These are phyloP conservation scores for Raphanus hybrid DNA, from an alignment of 441 rosid genomes.

Conservation along the genomic window DNA sequence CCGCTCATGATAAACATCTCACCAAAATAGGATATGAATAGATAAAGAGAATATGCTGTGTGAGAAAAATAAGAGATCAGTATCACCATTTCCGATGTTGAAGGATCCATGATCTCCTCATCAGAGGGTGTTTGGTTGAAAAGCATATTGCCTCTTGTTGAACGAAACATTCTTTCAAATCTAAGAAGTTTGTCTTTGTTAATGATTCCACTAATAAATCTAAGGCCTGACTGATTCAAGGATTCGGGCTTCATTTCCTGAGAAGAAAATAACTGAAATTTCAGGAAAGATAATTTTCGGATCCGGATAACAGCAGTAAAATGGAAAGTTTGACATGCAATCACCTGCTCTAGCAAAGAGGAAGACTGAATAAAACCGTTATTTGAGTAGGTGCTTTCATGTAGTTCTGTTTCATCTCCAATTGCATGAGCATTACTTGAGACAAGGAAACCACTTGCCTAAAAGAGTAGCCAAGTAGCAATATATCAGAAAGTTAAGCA, in stretches of 20 bases:
- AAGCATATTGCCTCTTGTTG: slow-evolving; percentile 99
- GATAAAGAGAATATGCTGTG: not conserved
- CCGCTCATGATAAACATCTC: slow-evolving; percentile 14
- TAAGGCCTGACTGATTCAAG: slow-evolving; percentile 80
- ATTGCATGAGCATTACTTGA: slow-evolving; percentile 47
- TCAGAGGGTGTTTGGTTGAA: slow-evolving; percentile 89
- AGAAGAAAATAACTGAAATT: slow-evolving; percentile 37
- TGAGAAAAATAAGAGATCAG: slow-evolving; percentile 29
- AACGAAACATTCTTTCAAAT: slow-evolving; percentile 97
- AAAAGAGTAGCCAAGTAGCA: slow-evolving; percentile 30
- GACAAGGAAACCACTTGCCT: slow-evolving; percentile 89
- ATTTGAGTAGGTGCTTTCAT: slow-evolving; percentile 69
- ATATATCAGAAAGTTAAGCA: not conserved
- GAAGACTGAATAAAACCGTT: slow-evolving; percentile 55
- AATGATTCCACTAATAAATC: slow-evolving; percentile 90
- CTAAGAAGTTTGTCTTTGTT: slow-evolving; percentile 74
- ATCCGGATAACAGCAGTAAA: slow-evolving; percentile 33
- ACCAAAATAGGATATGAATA: slow-evolving; percentile 5
- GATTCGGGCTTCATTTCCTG: slow-evolving; percentile 74
- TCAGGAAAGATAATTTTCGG: slow-evolving; percentile 30
- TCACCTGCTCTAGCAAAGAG: slow-evolving; percentile 89
- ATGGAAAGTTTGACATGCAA: slow-evolving; percentile 34
- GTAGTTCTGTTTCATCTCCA: slow-evolving; percentile 74
- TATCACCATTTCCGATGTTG: slow-evolving; percentile 82
- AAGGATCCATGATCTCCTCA: slow-evolving; percentile 93